These are phyloP conservation scores for Alternaria longipes DNA, from an alignment of 2,329 filamentous ascomycete genomes.

Conservation along the genomic window DNA sequence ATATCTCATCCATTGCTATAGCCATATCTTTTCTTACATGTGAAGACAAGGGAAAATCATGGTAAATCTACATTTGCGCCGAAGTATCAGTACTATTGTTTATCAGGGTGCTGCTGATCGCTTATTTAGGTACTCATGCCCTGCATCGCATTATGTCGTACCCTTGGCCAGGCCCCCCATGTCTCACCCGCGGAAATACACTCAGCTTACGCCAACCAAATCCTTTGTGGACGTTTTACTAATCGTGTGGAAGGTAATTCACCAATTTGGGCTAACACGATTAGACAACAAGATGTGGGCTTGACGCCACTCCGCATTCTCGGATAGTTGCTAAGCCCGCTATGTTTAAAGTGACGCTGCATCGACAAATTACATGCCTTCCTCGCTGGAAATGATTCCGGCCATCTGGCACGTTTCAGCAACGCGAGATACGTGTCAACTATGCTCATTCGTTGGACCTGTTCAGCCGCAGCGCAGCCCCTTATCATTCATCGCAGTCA, in stretches of 20 bases:
- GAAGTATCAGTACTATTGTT: not conserved
- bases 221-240: not conserved
- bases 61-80: not conserved
- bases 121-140: slow-evolving; percentile 15
- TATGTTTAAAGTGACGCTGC: accelerated
- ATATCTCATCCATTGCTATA: not conserved
- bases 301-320: not conserved
- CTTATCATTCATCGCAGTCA: too few species aligned
- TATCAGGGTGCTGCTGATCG: slow-evolving; percentile 12
- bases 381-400: too few species aligned
- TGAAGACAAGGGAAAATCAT: not conserved
- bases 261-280: not conserved
- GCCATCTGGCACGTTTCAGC: accelerated
- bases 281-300: not conserved
- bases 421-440: too few species aligned
- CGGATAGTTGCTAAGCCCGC: too few species aligned
- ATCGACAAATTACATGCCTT: too few species aligned
- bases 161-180: not conserved
- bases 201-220: not conserved
- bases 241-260: not conserved
- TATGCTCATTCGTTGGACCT: too few species aligned
- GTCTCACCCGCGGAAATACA: not conserved
- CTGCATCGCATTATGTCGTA: not conserved
- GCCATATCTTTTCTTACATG: not conserved
- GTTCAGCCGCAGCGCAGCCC: too few species aligned